Conservation (phyloP, 176 grass and related monocot genomes). For the Bromus sterilis region DNA sequence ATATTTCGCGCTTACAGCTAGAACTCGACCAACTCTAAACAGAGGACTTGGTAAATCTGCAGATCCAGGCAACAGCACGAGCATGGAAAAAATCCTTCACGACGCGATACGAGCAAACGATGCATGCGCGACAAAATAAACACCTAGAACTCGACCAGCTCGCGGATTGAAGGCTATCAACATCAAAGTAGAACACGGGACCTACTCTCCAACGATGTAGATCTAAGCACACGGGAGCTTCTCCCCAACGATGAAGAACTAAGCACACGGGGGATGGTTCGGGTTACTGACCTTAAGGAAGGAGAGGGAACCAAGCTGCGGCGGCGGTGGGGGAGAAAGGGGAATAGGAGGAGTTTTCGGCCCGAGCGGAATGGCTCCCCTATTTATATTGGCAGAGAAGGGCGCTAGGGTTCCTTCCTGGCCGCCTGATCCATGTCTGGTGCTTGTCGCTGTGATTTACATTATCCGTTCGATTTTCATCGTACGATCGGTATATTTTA, state of each 20-base stretch:
- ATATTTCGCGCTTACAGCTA: background rate
- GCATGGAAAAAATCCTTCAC: background rate
- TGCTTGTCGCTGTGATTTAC: background rate
- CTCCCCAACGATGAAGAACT: background rate
- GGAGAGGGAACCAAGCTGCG: background rate
- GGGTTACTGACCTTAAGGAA: background rate
- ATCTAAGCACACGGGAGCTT: background rate
- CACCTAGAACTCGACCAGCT: background rate
- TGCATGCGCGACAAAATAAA: background rate
- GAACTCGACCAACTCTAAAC: background rate
- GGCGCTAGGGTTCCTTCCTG: constrained; percentile 2
- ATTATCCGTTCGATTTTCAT: background rate
- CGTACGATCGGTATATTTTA: background rate
- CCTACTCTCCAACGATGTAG: background rate
- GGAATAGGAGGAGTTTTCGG: background rate
- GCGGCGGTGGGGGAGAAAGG: background rate
- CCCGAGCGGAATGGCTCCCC: background rate
- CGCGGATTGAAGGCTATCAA: background rate
- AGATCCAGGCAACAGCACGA: background rate
- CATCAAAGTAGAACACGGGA: background rate
- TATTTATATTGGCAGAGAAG: background rate
- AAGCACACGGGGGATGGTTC: background rate
- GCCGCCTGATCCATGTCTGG: background rate
- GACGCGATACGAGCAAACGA: background rate
- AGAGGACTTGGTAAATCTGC: background rate